Evolutionary conservation across 179 eudicot species (phyloP).

Genomic region (Gypsophila paniculata): DNA sequence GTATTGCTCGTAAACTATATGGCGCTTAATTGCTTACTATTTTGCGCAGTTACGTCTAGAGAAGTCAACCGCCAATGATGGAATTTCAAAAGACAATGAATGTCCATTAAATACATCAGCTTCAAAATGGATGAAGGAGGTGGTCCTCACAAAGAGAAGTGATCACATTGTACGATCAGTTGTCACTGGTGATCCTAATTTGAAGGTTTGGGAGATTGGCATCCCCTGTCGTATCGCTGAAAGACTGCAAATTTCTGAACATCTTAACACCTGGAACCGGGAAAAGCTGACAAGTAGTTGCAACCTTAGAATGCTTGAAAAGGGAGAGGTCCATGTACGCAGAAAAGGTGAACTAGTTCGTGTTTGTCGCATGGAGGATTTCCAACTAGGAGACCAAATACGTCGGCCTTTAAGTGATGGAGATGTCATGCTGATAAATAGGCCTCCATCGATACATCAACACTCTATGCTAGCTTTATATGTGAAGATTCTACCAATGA

Average conservation of each 20-base stretch:
- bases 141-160: constrained; percentile 71
- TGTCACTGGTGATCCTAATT: constrained; percentile 76
- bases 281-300: constrained; percentile 50
- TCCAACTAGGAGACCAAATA: constrained; percentile 58
- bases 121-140: constrained; percentile 75
- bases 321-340: constrained; percentile 52
- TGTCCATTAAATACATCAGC: constrained; percentile 45
- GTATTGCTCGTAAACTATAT: background rate
- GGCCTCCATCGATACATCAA: constrained; percentile 94
- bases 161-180: constrained; percentile 82
- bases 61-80: constrained; percentile 40
- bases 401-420: constrained; percentile 71
- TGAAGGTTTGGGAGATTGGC: constrained; percentile 73
- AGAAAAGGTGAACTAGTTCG: constrained; percentile 52
- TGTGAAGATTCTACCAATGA: constrained; percentile 66
- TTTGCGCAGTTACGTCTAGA: constrained; percentile 65
- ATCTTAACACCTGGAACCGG: constrained; percentile 59
- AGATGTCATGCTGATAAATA: constrained; percentile 71
- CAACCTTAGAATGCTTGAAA: constrained; percentile 48
- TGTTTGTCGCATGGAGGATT: constrained; percentile 47
- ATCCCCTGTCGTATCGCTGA: constrained; percentile 72
- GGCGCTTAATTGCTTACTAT: constrained; percentile 17
- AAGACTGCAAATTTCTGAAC: constrained; percentile 61
- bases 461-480: constrained; percentile 75
- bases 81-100: constrained; percentile 23